Evolutionary conservation across 129 eudicot species (phyloP).

Genomic region (Sambucus nigra): DNA sequence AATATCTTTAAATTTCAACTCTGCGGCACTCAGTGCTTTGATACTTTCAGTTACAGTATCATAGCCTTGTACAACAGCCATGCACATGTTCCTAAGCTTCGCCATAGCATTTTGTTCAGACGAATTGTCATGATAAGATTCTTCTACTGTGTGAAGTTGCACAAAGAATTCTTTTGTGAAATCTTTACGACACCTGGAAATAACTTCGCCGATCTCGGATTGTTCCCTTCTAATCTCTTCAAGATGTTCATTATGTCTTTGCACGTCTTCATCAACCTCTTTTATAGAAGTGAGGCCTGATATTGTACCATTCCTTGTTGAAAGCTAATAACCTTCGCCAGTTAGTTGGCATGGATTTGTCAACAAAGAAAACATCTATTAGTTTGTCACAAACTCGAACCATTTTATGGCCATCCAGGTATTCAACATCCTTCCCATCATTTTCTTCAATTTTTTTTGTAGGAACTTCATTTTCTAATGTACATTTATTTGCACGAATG

Average conservation of each 20-base stretch:
- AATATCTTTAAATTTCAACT: no score
- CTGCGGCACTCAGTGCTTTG: no score
- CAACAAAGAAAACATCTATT: constrained; percentile 81
- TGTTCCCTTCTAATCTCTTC: constrained; percentile 38
- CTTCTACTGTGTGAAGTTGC: constrained; percentile 72
- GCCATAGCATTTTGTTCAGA: no score
- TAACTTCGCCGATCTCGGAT: constrained; percentile 57
- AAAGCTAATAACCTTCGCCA: constrained; percentile 81
- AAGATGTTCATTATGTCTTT: constrained; percentile 81
- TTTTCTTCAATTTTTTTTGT: constrained; percentile 6
- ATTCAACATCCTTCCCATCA: no score
- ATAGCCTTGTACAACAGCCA: no score
- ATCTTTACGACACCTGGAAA: constrained; percentile 77
- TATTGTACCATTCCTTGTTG: constrained; percentile 60
- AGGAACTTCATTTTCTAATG: constrained; percentile 19
- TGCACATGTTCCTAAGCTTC: no score
- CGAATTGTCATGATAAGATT: constrained; percentile 75
- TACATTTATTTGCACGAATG: no score
- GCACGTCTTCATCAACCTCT: constrained; percentile 80
- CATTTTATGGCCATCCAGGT: constrained; percentile 27
- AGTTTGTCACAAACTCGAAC: no score
- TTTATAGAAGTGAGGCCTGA: constrained; percentile 60
- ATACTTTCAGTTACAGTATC: no score
- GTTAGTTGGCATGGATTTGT: constrained; percentile 69
- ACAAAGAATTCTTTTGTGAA: constrained; percentile 73